Percentiles rank a stretch among this genome's conserved stretches.
Conservation (phyloP, 257 asterid species). For the Jasminum sambac region DNA sequence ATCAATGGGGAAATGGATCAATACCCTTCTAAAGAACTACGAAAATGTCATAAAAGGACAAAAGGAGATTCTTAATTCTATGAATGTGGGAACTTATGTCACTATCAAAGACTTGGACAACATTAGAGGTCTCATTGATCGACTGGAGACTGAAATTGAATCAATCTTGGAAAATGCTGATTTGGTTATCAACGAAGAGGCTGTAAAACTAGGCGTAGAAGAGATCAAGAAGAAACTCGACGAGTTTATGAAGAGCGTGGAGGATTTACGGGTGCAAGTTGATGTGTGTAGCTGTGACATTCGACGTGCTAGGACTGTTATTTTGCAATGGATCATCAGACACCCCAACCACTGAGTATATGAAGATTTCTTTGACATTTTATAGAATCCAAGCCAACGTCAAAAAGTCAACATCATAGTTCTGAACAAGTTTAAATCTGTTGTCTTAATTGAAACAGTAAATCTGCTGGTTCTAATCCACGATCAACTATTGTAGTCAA, state of each 20-base stretch:
- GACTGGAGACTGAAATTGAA: conserved; percentile 45
- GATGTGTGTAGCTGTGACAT: conserved; percentile 56
- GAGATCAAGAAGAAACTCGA: conserved; percentile 49
- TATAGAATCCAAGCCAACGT: background rate
- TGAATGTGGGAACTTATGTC: conserved; percentile 50
- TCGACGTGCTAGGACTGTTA: conserved; percentile 55
- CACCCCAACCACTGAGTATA: conserved; percentile 30
- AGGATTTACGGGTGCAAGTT: conserved; percentile 52
- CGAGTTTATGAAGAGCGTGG: conserved; percentile 45
- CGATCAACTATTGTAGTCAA: background rate
- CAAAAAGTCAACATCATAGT: background rate
- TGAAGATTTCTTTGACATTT: background rate
- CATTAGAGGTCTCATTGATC: conserved; percentile 38
- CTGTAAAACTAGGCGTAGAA: conserved; percentile 34
- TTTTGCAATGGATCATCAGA: conserved; percentile 62
- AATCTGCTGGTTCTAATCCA: too few species aligned
- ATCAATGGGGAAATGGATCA: conserved; percentile 66
- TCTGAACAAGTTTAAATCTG: too few species aligned
- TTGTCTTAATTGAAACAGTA: too few species aligned
- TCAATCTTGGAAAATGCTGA: conserved; percentile 32
- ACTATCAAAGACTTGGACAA: conserved; percentile 55
- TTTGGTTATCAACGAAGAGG: conserved; percentile 31
- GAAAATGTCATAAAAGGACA: conserved; percentile 51
- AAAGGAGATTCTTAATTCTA: conserved; percentile 43
- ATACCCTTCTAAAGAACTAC: conserved; percentile 46